phyloP scores from a whole-genome alignment of 495 filamentous ascomycete species.

The Echria macrotheca region DNA sequence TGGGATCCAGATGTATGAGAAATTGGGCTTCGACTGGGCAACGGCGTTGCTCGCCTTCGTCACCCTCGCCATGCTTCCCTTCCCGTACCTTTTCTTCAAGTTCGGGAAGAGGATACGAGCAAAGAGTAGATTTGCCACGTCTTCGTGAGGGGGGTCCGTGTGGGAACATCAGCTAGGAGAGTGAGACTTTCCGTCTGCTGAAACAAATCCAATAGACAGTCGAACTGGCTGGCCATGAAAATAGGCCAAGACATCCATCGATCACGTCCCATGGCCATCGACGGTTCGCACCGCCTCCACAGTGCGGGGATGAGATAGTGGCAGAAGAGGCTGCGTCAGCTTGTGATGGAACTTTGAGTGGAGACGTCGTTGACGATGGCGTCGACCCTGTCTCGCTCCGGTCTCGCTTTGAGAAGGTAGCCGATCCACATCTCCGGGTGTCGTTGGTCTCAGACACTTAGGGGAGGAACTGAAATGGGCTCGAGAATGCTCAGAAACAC shows the following conservation, averaged over 20 bases:
- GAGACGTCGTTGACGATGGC: too few relatives aligned
- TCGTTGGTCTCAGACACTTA: not conserved
- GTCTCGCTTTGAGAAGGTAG: not conserved
- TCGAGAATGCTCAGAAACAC: not conserved
- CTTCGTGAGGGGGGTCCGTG: constrained; percentile 17
- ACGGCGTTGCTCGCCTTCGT: constrained; percentile 63
- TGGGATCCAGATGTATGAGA: constrained; percentile 56
- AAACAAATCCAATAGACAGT: constrained; percentile 6
- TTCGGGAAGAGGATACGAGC: constrained; percentile 54
- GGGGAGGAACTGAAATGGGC: not conserved
- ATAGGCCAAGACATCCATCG: not conserved
- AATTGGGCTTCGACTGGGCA: constrained; percentile 68
- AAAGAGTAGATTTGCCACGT: constrained; percentile 42
- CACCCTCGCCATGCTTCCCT: constrained; percentile 63
- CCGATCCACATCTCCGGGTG: constrained; percentile 5
- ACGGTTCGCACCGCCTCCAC: not conserved
- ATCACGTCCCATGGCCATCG: constrained; percentile 1
- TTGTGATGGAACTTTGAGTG: too few relatives aligned
- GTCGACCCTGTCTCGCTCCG: too few relatives aligned
- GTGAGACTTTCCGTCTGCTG: constrained; percentile 10
- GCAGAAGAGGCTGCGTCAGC: not conserved
- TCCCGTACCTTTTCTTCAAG: constrained; percentile 64
- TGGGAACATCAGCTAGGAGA: constrained; percentile 3
- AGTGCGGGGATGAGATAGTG: not conserved
- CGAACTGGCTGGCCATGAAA: not conserved